These are phyloP conservation scores for Chaetomiaceae sp. DNA, from an alignment of 2,329 filamentous ascomycete species.

Conservation along the genomic window DNA sequence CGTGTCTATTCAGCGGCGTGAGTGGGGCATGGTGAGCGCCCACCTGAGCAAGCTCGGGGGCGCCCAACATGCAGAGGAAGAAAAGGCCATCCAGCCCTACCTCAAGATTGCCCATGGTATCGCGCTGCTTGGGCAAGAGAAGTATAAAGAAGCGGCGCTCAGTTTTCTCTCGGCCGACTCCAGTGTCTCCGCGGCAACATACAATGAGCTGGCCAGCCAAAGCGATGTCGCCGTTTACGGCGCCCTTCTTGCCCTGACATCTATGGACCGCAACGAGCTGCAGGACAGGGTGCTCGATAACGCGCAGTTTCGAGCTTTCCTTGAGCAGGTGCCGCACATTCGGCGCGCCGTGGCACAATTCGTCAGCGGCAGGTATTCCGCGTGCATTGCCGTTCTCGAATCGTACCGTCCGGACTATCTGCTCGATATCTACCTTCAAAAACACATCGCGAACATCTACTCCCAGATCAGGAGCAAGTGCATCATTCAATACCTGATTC, in stretches of 20 bases:
- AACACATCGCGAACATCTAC: slow-evolving; percentile 68
- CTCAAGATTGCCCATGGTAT: slow-evolving; percentile 50
- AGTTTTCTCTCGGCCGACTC: slow-evolving; percentile 64
- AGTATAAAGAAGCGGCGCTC: slow-evolving; percentile 60
- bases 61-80: slow-evolving; percentile 44
- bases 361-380: slow-evolving; percentile 82
- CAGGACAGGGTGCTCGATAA: slow-evolving; percentile 76
- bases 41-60: slow-evolving; percentile 59
- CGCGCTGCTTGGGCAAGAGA: slow-evolving; percentile 44
- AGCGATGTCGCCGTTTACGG: slow-evolving; percentile 94
- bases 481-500: slow-evolving; percentile 87
- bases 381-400: slow-evolving; percentile 77
- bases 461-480: slow-evolving; percentile 78
- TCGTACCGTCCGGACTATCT: slow-evolving; percentile 79
- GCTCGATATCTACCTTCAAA: slow-evolving; percentile 81
- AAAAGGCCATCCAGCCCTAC: slow-evolving; percentile 46
- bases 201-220: slow-evolving; percentile 68
- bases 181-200: slow-evolving; percentile 45
- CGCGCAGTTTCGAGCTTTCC: slow-evolving; percentile 72
- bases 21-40: slow-evolving; percentile 67
- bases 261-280: slow-evolving; percentile 75
- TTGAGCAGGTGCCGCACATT: slow-evolving; percentile 91
- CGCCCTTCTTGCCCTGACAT: slow-evolving; percentile 82
- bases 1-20: slow-evolving; percentile 68
- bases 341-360: slow-evolving; percentile 87